Evolutionary conservation across 176 grass and related monocot species (phyloP).

Genomic region (Juncus effusus): DNA sequence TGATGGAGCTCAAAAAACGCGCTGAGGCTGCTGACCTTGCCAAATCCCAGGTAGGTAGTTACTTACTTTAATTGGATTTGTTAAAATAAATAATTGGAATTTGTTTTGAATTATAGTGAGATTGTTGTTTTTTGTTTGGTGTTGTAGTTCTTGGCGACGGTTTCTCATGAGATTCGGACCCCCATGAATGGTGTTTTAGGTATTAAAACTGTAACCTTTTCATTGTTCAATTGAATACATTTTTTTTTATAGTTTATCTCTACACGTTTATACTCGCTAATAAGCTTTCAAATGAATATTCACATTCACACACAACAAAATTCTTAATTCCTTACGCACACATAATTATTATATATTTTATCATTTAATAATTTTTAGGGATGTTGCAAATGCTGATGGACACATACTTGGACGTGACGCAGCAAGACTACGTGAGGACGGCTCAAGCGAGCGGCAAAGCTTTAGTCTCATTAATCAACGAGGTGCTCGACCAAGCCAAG

Average conservation of each 20-base stretch:
- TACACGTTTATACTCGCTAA: neutral
- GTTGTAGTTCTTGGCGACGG: conserved; percentile 93
- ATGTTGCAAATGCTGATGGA: conserved; percentile 99
- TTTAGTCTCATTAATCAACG: conserved; percentile 91
- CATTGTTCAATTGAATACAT: too few species aligned
- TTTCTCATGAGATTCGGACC: conserved; percentile 99
- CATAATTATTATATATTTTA: neutral
- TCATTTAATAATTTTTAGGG: conserved; percentile 37
- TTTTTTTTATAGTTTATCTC: neutral
- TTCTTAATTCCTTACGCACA: neutral
- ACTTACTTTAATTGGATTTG: neutral
- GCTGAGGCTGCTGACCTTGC: conserved; percentile 89
- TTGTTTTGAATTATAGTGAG: conserved; percentile 13
- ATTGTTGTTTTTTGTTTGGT: neutral
- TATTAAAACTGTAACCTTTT: conserved; percentile 5
- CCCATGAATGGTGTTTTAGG: conserved; percentile 99
- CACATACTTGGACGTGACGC: conserved; percentile 84
- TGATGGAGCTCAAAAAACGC: conserved; percentile 70
- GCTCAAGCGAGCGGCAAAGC: conserved; percentile 94
- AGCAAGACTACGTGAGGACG: conserved; percentile 97
- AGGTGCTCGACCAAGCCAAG: conserved; percentile 99
- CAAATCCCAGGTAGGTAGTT: conserved; percentile 67
- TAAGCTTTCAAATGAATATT: neutral
- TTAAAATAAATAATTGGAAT: neutral
- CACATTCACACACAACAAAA: neutral